Percentiles rank a stretch among this genome's conserved stretches.
Evolutionary conservation across 495 filamentous ascomycete genomes (phyloP).

Genomic region (Tuber melanosporum): DNA sequence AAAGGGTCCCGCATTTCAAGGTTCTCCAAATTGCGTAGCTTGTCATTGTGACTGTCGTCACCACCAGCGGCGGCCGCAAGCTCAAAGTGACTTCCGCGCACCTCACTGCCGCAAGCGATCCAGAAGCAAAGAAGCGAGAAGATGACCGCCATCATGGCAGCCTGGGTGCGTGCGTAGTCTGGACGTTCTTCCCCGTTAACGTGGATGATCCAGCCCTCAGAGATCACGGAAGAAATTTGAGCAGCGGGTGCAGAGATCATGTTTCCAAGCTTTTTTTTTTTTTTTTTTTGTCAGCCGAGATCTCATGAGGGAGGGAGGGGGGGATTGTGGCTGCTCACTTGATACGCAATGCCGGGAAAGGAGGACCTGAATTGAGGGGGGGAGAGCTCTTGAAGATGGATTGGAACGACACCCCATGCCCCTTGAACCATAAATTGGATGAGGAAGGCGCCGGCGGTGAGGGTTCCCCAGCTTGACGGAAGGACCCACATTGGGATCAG

Average conservation of each 20-base stretch:
- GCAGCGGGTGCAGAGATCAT: conserved; percentile 67
- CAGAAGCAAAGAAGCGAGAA: conserved; percentile 52
- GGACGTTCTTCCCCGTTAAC: conserved; percentile 50
- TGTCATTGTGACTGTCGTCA: conserved; percentile 38
- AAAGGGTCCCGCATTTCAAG: conserved; percentile 17
- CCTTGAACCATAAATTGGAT: conserved; percentile 75
- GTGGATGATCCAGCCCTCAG: conserved; percentile 52
- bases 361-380: conserved; percentile 66
- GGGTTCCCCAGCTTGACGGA: conserved; percentile 50
- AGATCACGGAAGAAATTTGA: conserved; percentile 63
- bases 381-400: conserved; percentile 71
- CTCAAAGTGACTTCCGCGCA: conserved; percentile 62
- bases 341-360: conserved; percentile 63
- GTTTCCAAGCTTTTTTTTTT: conserved; percentile 54
- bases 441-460: conserved; percentile 65
- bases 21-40: conserved; percentile 17
- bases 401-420: conserved; percentile 70
- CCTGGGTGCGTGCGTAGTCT: conserved; percentile 63
- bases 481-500: conserved; percentile 70
- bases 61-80: conserved; percentile 52
- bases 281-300: not conserved
- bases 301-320: not conserved
- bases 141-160: conserved; percentile 60
- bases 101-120: conserved; percentile 58
- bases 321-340: not conserved